Percentiles rank a stretch among this genome's conserved stretches.
phyloP scores from a whole-genome alignment of 306 rosid genomes.

The Castanea sativa region DNA sequence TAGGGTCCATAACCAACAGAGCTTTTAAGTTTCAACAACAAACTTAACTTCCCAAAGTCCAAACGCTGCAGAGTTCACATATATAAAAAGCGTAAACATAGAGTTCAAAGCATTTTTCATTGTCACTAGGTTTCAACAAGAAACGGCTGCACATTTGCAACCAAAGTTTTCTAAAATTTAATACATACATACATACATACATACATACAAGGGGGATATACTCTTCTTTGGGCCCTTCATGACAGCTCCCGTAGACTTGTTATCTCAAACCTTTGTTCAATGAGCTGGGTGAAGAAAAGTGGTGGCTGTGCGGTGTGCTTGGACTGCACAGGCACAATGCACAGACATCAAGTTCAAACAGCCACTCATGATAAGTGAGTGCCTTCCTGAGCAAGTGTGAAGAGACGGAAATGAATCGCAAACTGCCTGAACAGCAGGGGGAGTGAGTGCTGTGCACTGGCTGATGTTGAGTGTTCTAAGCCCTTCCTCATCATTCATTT shows the following conservation, averaged over 20 bases:
- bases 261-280: conserved; percentile 22
- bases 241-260: conserved; percentile 26
- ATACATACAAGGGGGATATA: conserved; percentile 30
- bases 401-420: conserved; percentile 88
- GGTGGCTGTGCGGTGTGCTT: conserved; percentile 56
- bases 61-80: background rate
- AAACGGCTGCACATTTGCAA: conserved; percentile 15
- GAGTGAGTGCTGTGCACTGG: conserved; percentile 97
- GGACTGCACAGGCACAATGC: conserved; percentile 83
- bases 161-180: conserved; percentile 9
- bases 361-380: conserved; percentile 93
- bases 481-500: conserved; percentile 68
- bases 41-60: background rate
- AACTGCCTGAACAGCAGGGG: conserved; percentile 86
- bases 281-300: conserved; percentile 59
- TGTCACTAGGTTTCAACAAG: conserved; percentile 21
- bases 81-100: background rate
- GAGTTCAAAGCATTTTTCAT: conserved; percentile 18
- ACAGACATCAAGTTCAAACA: conserved; percentile 77
- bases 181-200: conserved; percentile 37
- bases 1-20: background rate
- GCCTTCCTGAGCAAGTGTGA: conserved; percentile 92
- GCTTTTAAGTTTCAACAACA: background rate
- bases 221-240: conserved; percentile 30
- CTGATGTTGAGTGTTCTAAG: conserved; percentile 80